Evolutionary conservation across 495 filamentous ascomycete genomes (phyloP), one percentile per base, ranked within the genome.

Genomic region (Cercophora newfieldiana): DNA sequence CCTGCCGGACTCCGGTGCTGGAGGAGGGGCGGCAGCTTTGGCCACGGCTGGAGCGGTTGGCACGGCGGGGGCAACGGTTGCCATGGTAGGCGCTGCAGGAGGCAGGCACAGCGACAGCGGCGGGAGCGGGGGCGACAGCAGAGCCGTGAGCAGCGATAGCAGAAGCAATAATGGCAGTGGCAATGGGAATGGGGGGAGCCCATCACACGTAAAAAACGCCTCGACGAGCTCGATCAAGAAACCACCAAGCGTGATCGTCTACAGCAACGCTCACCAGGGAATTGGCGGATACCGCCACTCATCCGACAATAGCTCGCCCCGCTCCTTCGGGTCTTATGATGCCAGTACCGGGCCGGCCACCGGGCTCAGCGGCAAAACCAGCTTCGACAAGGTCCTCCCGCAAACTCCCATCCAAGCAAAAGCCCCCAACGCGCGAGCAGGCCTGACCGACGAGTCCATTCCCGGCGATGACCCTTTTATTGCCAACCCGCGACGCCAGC

Each of bases 391-490:
- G 30, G 48, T 59, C 33, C 71, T 83, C 21, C 81, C 80, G 14
- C 74, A 74, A 48, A 71, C 76, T 19, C 81, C 81, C 1, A 80
- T 81, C 1, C 74, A 80, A 33, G 81, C 81, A 16, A 70, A 74
- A 29, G 81, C 81, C 1, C 81, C 81, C 14, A 84, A 84, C 53
- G 78, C 81, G 25, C 72, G 80, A 12, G 75, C 77, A 1, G 81
- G 81, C 10, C 72, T 84, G 7, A 83, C 81, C 8, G 81, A 84
- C 59, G 81, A 83, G 65, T 75, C 76, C 19, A 72, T 84, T 21
- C 81, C 79, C 2, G 81, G 81, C 18, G 81, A 79, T 66, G 78
- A 79, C 7, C 79, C 81, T 3, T 84, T 81, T 66, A 53, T 83
- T 22, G 64, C 75, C 10, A 68, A 69, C 14, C 75, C 78, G 16